Percentiles rank a stretch among this genome's conserved stretches.
Conservation (phyloP, 2,329 filamentous ascomycete genomes). For the Rachicladosporium sp. region DNA sequence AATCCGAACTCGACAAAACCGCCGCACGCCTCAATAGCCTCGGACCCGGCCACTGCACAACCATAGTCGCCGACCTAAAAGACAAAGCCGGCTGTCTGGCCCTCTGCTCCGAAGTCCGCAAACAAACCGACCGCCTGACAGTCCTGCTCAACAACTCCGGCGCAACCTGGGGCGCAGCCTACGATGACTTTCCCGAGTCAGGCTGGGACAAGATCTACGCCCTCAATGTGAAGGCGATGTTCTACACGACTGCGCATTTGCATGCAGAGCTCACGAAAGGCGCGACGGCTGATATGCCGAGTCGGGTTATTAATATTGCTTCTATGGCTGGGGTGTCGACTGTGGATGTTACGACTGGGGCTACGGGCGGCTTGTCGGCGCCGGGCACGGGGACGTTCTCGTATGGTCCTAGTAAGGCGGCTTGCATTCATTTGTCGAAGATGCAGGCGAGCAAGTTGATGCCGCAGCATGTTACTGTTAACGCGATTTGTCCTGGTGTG, state of each 20-base stretch:
- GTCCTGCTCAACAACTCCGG: constrained; percentile 37
- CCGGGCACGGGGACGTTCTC: constrained; percentile 29
- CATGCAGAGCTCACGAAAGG: constrained; percentile 31
- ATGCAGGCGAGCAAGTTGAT: constrained; percentile 42
- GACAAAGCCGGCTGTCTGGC: constrained; percentile 31
- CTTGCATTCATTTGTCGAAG: constrained; percentile 43
- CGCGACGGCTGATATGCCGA: constrained; percentile 28
- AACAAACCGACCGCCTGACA: constrained; percentile 32
- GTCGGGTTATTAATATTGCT: constrained; percentile 35
- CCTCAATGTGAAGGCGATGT: constrained; percentile 26
- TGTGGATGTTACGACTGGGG: constrained; percentile 32
- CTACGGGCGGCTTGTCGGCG: constrained; percentile 39
- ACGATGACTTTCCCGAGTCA: constrained; percentile 45
- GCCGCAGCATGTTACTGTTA: constrained; percentile 41
- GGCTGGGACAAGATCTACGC: constrained; percentile 43
- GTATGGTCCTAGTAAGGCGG: constrained; percentile 39
- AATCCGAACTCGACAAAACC: constrained; percentile 33
- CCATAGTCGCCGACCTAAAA: constrained; percentile 32
- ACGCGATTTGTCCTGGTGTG: constrained; percentile 44
- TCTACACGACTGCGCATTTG: constrained; percentile 36
- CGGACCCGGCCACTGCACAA: constrained; percentile 35
- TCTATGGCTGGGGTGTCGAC: constrained; percentile 34
- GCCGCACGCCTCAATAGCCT: constrained; percentile 29
- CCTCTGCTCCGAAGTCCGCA: constrained; percentile 31
- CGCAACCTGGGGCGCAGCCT: constrained; percentile 38